A percentile compares a stretch with the other conserved stretches of the same genome.
Evolutionary conservation across 129 eudicot genomes (phyloP).

Genomic region (Saussurea involucrata): DNA sequence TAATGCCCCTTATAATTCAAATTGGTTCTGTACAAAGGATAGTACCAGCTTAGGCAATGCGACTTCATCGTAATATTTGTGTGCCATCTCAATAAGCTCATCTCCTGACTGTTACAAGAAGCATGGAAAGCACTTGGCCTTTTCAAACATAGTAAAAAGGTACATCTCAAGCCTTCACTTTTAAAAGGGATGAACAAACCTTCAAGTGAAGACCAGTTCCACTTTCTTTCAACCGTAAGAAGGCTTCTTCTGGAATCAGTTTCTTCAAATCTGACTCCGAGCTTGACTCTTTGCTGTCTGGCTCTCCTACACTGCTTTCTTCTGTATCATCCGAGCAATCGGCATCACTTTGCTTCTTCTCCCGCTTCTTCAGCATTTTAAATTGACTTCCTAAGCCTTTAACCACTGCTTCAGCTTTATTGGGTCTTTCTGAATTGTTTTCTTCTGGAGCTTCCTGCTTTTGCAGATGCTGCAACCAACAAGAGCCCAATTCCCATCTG

Average conservation of each 20-base stretch:
- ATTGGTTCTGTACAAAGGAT: neutral
- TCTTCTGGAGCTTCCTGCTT: conserved; percentile 71
- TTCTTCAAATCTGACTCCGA: conserved; percentile 49
- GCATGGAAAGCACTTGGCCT: conserved; percentile 18
- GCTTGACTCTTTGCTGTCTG: conserved; percentile 29
- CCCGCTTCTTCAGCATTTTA: conserved; percentile 85
- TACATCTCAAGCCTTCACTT: neutral
- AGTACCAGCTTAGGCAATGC: conserved; percentile 97
- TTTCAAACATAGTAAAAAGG: conserved; percentile 4
- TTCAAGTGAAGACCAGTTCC: conserved; percentile 81
- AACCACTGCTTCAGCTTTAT: conserved; percentile 56
- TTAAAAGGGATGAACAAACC: conserved; percentile 37
- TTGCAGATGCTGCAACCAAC: conserved; percentile 95
- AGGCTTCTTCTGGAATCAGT: conserved; percentile 72
- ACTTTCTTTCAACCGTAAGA: conserved; percentile 76
- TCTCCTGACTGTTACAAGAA: conserved; percentile 67
- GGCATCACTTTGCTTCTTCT: conserved; percentile 41
- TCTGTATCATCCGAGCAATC: conserved; percentile 42
- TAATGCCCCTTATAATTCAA: neutral
- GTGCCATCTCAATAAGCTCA: conserved; percentile 84
- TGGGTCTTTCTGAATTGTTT: conserved; percentile 34
- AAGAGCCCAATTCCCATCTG: conserved; percentile 99
- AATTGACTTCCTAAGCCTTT: conserved; percentile 94
- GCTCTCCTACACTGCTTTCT: conserved; percentile 39
- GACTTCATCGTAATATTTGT: conserved; percentile 74